Evolutionary conservation across 2,329 filamentous ascomycete genomes (phyloP), one percentile per base, ranked within the genome.

Genomic region (Beauveria sp.): DNA sequence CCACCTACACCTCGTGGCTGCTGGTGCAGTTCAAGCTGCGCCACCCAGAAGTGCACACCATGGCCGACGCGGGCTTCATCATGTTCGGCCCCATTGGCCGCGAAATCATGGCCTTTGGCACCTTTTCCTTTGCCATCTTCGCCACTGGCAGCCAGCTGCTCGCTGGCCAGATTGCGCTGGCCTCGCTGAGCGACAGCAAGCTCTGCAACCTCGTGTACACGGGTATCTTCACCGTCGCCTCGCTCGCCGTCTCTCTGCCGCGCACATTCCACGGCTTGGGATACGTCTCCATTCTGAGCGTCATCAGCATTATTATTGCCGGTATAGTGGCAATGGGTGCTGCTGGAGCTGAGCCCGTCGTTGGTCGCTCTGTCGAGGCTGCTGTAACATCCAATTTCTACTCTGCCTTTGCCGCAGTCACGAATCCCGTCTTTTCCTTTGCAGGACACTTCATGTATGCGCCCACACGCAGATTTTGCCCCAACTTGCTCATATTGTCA

Each of bases 21-120:
- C 72, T 81, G 9, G 77, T 81, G 40, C 67, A 78, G 61, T 84
- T 84, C 72, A 84, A 84, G 66, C 65, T 82, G 38, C 72, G 74
- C 16, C 81, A 84, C 66, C 78, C 78, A 1, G 75, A 82, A 63
- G 81, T 84, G 3, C 83, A 85, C 66, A 79, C 78, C 57, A 84
- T 84, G 72, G 81, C 82, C 47, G 82, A 85, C 64, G 81, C 80
- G 0, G 82, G 82, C 18, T 71, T 70, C 47, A 77, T 84, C 58
- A 73, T 85, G 22, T 82, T 83, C 60, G 82, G 83, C 3, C 77
- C 75, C 1, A 62, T 79, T 5, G 81, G 82, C 0, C 75, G 79
- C 26, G 81, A 81, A 64, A 63, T 82, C 14, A 73, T 84, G 43
- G 75, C 74, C 34, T 74, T 71, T 20, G 80, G 80, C 3, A 82